A percentile compares a stretch with the other conserved stretches of the same genome.
These are phyloP conservation scores for Chlorophyllum brunneum DNA, from an alignment of 768 basidiomycete genomes.

Conservation along the genomic window DNA sequence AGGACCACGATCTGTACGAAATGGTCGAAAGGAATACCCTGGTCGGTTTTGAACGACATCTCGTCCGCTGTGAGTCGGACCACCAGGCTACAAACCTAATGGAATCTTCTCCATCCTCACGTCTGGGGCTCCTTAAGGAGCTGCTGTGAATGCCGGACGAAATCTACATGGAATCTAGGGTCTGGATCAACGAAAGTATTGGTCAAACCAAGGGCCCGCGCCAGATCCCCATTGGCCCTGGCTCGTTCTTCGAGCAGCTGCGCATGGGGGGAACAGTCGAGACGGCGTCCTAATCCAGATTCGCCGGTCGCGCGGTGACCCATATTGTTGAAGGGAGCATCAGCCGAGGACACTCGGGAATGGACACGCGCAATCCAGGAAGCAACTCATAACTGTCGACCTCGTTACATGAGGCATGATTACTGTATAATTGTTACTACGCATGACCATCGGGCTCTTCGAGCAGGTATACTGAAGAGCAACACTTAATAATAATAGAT, in stretches of 20 bases:
- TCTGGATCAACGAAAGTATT: constrained; percentile 52
- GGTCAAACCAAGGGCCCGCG: constrained; percentile 31
- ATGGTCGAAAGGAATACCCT: constrained; percentile 25
- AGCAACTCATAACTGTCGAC: no score
- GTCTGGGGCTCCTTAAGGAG: constrained; percentile 25
- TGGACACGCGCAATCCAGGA: no score
- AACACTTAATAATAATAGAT: no score
- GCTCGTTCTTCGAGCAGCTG: constrained; percentile 29
- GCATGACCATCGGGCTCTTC: no score
- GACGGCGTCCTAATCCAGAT: no score
- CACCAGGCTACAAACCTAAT: constrained; percentile 24
- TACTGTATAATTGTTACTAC: no score
- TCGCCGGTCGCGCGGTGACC: no score
- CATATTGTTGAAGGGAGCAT: no score
- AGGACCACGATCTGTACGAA: constrained; percentile 45
- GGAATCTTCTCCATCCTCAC: constrained; percentile 32
- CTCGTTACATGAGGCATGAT: no score
- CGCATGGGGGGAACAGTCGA: constrained; percentile 1
- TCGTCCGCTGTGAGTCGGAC: constrained; percentile 22
- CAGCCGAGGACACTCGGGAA: no score
- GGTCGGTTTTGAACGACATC: not conserved
- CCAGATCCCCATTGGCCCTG: constrained; percentile 30
- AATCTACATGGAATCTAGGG: constrained; percentile 28
- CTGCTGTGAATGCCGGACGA: constrained; percentile 23
- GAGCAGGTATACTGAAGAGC: no score